phyloP scores from a whole-genome alignment of 2,329 filamentous ascomycete species.

The Monilinia fructicola region DNA sequence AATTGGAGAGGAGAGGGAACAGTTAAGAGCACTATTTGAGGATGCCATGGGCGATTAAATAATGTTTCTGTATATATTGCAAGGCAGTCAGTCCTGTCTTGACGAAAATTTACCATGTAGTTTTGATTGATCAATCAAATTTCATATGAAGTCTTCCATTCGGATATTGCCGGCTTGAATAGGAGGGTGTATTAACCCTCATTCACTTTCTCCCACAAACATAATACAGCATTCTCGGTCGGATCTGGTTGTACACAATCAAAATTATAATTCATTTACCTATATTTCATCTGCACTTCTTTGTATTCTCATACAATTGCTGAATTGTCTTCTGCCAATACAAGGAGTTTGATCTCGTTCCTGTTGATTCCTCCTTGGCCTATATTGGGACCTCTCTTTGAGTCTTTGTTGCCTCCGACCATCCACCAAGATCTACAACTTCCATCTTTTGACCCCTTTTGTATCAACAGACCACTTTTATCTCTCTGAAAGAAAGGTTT shows the following conservation, averaged over 20 bases:
- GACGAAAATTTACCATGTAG: neutral
- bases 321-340: neutral
- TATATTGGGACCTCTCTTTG: neutral
- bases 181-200: neutral
- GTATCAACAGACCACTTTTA: neutral
- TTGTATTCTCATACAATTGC: neutral
- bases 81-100: neutral
- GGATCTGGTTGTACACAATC: neutral
- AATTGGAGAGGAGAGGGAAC: slow-evolving; percentile 67
- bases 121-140: neutral
- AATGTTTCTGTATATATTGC: neutral
- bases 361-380: neutral
- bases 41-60: slow-evolving; percentile 46
- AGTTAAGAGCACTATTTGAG: slow-evolving; percentile 69
- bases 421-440: neutral
- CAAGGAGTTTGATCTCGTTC: neutral
- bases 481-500: neutral
- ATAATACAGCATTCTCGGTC: neutral
- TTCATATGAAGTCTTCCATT: neutral
- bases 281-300: neutral
- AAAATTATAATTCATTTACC: neutral
- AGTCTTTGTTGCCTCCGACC: neutral
- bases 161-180: neutral
- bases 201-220: neutral
- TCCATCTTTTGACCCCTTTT: neutral